A percentile compares a stretch with the other conserved stretches of the same genome.
Conservation (phyloP, 1,284 basidiomycete species). For the Leucoagaricus sp. region DNA sequence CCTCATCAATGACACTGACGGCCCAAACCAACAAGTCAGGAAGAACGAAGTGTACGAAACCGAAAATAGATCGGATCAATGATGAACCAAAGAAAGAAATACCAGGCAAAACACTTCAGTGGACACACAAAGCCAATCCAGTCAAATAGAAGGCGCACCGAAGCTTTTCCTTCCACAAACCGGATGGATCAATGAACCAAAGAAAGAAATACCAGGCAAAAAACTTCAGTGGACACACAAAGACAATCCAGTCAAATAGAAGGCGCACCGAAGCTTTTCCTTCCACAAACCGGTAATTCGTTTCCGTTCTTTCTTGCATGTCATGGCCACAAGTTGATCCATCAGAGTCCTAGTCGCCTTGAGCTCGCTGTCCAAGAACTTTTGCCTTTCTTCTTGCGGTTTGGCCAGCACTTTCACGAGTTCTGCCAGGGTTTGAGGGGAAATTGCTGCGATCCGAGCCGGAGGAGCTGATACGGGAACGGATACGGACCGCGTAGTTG, state of each 20-base stretch:
- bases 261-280: slow-evolving; percentile 44
- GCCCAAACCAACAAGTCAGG: not conserved
- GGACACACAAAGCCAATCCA: slow-evolving; percentile 11
- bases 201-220: slow-evolving; percentile 17
- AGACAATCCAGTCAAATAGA: slow-evolving; percentile 12
- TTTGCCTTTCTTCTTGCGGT: slow-evolving; percentile 51
- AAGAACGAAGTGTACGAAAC: too few species aligned
- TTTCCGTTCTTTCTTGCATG: slow-evolving; percentile 65
- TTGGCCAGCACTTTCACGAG: not conserved
- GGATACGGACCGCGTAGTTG: not conserved
- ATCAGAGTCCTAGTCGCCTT: slow-evolving; percentile 72
- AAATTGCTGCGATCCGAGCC: not conserved
- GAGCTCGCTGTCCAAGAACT: slow-evolving; percentile 62
- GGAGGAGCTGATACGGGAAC: not conserved
- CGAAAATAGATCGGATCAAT: not conserved
- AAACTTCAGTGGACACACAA: slow-evolving; percentile 18
- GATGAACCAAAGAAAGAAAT: not conserved
- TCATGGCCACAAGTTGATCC: slow-evolving; percentile 51
- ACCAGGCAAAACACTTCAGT: slow-evolving; percentile 22
- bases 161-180: slow-evolving; percentile 50
- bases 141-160: slow-evolving; percentile 35
- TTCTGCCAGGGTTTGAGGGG: not conserved
- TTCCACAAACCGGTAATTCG: slow-evolving; percentile 56
- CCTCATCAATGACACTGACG: slow-evolving; percentile 9
- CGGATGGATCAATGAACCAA: too few species aligned